A percentile compares a stretch with the other conserved stretches of the same genome.
phyloP scores from a whole-genome alignment of 805 yeast species.

The Candida adriatica region DNA sequence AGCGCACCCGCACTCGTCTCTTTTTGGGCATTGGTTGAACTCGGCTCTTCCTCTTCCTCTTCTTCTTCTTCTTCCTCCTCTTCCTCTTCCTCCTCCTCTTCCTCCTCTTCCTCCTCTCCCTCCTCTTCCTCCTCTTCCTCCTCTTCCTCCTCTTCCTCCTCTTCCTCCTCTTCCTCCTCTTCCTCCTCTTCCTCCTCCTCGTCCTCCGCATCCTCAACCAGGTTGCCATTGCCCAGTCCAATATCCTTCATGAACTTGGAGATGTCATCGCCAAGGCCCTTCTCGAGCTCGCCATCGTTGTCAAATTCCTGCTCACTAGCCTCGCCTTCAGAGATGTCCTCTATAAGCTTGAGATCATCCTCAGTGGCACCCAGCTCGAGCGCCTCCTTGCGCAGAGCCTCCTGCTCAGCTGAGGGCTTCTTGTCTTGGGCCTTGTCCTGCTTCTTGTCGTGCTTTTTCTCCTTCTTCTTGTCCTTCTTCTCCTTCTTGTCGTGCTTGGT shows the following conservation, averaged over 20 bases:
- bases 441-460: conserved; percentile 15
- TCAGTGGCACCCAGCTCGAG: conserved; percentile 80
- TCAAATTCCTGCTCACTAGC: conserved; percentile 33
- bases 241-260: conserved; percentile 56
- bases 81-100: conserved; percentile 18
- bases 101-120: conserved; percentile 12
- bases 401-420: background rate
- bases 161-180: conserved; percentile 31
- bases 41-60: conserved; percentile 4
- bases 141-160: conserved; percentile 25
- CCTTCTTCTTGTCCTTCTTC: conserved; percentile 14
- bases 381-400: conserved; percentile 59
- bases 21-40: no score
- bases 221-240: conserved; percentile 46
- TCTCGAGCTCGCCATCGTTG: conserved; percentile 28
- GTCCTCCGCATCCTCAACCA: conserved; percentile 29
- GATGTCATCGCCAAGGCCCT: conserved; percentile 45
- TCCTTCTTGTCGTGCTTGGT: conserved; percentile 19
- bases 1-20: no score
- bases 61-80: conserved; percentile 16
- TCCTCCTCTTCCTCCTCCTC: conserved; percentile 35
- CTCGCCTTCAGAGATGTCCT: conserved; percentile 45
- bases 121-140: conserved; percentile 24
- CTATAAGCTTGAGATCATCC: conserved; percentile 63
- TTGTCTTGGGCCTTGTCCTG: conserved; percentile 10